A percentile compares a stretch with the other conserved stretches of the same genome.
phyloP scores from a whole-genome alignment of 768 basidiomycete genomes.

The Infundibulicybe gibba region DNA sequence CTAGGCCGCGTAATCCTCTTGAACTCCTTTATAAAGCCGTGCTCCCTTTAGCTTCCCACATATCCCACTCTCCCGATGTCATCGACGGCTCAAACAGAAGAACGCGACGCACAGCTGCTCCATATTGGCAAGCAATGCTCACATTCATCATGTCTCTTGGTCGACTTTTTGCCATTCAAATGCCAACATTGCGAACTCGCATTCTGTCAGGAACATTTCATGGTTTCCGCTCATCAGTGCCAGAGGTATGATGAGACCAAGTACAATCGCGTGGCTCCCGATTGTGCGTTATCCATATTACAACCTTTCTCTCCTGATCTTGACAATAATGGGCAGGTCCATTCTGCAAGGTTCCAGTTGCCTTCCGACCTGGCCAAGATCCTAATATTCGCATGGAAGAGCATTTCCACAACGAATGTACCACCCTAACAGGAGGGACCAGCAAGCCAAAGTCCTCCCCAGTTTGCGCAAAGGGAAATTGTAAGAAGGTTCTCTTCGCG shows the following conservation, averaged over 20 bases:
- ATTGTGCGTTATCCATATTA: conserved; percentile 43
- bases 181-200: conserved; percentile 72
- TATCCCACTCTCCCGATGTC: too few species aligned
- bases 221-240: conserved; percentile 64
- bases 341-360: conserved; percentile 71
- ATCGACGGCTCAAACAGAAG: conserved; percentile 9
- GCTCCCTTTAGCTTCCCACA: too few species aligned
- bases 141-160: conserved; percentile 56
- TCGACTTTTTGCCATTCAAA: conserved; percentile 86
- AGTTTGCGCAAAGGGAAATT: conserved; percentile 56
- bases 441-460: conserved; percentile 44
- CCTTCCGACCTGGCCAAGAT: conserved; percentile 74
- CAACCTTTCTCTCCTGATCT: not conserved
- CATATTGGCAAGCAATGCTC: conserved; percentile 72
- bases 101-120: conserved; percentile 56
- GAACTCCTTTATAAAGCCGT: too few species aligned
- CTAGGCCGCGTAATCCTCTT: too few species aligned
- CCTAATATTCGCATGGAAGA: conserved; percentile 80
- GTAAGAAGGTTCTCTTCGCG: conserved; percentile 70
- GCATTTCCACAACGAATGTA: conserved; percentile 66
- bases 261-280: conserved; percentile 72
- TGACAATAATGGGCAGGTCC: conserved; percentile 45
- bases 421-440: conserved; percentile 62
- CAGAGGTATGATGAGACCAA: conserved; percentile 66
- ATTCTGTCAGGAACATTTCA: conserved; percentile 82